Percentiles rank a stretch among this genome's conserved stretches.
Evolutionary conservation across 176 grass and related monocot genomes (phyloP).

Genomic region (Dactylis glomerata): DNA sequence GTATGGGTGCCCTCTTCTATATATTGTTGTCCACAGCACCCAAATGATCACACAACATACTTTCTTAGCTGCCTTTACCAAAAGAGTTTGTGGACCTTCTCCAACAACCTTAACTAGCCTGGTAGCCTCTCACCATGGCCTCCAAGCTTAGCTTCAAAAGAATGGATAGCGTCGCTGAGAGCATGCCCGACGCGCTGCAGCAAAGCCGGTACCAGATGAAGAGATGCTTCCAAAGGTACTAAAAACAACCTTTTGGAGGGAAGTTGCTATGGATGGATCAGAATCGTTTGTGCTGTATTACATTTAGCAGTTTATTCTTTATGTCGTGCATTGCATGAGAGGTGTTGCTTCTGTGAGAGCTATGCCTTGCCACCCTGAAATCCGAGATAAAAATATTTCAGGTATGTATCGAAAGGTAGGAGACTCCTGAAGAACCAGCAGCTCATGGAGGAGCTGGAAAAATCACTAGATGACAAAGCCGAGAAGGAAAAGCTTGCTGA

Average conservation of each 20-base stretch:
- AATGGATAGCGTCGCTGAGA: conserved; percentile 74
- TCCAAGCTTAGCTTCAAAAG: conserved; percentile 70
- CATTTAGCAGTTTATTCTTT: neutral
- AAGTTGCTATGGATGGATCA: neutral
- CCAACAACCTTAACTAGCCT: neutral
- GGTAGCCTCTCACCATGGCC: conserved; percentile 41
- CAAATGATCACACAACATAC: conserved; percentile 30
- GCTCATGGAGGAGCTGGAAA: conserved; percentile 79
- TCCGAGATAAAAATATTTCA: conserved; percentile 23
- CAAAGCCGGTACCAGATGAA: conserved; percentile 99
- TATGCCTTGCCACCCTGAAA: neutral
- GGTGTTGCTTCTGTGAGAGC: neutral
- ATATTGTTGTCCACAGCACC: conserved; percentile 38
- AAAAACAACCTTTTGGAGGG: neutral
- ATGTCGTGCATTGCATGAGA: neutral
- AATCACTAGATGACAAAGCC: conserved; percentile 74
- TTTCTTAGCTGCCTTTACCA: neutral
- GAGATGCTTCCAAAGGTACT: conserved; percentile 66
- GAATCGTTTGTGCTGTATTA: neutral
- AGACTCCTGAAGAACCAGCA: conserved; percentile 90
- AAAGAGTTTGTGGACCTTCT: neutral
- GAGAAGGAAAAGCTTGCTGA: conserved; percentile 83
- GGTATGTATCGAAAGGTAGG: conserved; percentile 76
- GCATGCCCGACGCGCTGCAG: conserved; percentile 76
- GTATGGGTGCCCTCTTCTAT: conserved; percentile 48